Evolutionary conservation across 768 basidiomycete species (phyloP), one percentile per base, ranked within the genome.

Genomic region (Suillus variegatus): DNA sequence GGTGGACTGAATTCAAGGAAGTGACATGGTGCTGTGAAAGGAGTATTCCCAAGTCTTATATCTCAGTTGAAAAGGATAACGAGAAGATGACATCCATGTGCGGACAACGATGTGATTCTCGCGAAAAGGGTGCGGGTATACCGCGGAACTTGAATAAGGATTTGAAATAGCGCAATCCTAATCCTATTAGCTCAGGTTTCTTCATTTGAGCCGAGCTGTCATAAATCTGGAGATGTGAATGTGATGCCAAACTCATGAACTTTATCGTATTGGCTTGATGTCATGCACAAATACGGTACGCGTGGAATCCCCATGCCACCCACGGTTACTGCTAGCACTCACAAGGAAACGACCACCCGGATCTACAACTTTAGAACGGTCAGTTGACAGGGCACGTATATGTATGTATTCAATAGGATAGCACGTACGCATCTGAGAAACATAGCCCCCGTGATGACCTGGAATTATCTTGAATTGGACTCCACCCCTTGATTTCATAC

Each of bases 381-480:
- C 68, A 70, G 68, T 68, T 68, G 70, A 78, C 75, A 60, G 28
- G 22, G 6, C 64, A 62, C 63, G 54, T 61, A 66, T 65, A 43
- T 65, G 43, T 60, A 60, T 60, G 46, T 43, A 60, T 60, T 66
- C 36, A 49, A 62, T 25, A 61, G 66, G 67, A 57, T 47, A 55
- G 49, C 35, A 86, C 94, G 73, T 79, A 98, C 97, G 78, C 87
- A 99, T 92, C 72, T 94, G 90, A 3, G 95, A 97, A 4, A 98
- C 86, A 71, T 90, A 91, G 10, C 96, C 97, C 44, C 96, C 95
- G 78, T 97, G 94, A 79, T 97, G 97, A 0, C 96, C 97, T 13
- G 95, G 90, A 44, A 98, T 92, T 66, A 98, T 95, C 80, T 94
- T 95, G 83, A 97, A 98, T 63, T 89, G 93, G 20, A 91, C 89